Evolutionary conservation across 2,329 filamentous ascomycete genomes (phyloP).

Genomic region (Clarireedia paspali): DNA sequence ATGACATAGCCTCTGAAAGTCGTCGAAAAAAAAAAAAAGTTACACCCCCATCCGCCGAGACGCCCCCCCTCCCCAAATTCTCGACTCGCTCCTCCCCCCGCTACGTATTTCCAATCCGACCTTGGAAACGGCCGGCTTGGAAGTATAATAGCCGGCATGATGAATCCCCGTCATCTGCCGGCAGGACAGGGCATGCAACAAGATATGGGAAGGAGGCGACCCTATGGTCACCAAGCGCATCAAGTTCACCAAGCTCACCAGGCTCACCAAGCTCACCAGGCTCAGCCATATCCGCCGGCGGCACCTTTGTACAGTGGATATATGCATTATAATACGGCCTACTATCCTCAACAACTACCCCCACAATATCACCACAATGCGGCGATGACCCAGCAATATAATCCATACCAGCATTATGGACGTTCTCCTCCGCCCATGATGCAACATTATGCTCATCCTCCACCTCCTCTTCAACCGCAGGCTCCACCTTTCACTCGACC

Average conservation of each 20-base stretch:
- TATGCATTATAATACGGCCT: constrained; percentile 42
- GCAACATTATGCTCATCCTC: constrained; percentile 43
- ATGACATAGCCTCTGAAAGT: too few relatives aligned
- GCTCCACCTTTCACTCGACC: constrained; percentile 37
- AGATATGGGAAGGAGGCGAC: constrained; percentile 28
- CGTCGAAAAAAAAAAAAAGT: background rate
- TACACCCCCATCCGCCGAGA: background rate
- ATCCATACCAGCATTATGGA: constrained; percentile 35
- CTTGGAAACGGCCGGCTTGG: constrained; percentile 21
- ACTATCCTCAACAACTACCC: constrained; percentile 49
- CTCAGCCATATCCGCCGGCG: constrained; percentile 35
- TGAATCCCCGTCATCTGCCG: constrained; percentile 71
- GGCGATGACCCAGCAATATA: constrained; percentile 41
- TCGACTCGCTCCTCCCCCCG: background rate
- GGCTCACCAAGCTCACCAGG: constrained; percentile 31
- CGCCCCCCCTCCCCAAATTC: background rate
- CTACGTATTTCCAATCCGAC: constrained; percentile 16
- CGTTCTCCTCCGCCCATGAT: constrained; percentile 42
- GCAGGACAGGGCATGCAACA: constrained; percentile 53
- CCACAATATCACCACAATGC: constrained; percentile 53
- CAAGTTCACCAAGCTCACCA: too few relatives aligned
- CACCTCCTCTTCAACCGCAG: constrained; percentile 22
- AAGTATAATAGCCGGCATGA: constrained; percentile 60
- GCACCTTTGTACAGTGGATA: constrained; percentile 43
- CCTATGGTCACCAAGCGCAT: constrained; percentile 30